Base-by-base conservation (phyloP, 2,329 filamentous ascomycete species). In the Lasiodiplodia citricola region DNA sequence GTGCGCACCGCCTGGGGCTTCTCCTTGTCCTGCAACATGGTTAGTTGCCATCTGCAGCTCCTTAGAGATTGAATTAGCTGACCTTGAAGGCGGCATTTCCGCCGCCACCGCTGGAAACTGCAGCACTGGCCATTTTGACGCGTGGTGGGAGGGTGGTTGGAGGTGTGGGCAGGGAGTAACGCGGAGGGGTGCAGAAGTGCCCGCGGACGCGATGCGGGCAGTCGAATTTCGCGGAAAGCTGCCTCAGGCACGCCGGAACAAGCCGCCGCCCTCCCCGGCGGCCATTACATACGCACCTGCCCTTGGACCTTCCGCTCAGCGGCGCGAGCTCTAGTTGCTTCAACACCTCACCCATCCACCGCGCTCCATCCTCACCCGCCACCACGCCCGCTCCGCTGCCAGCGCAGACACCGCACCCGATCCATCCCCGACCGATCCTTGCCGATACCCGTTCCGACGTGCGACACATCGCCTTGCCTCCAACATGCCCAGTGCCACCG, bases 1-100 rank as follows among this genome's bases (percentile, higher is more conserved):
- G 92, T 94, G 75, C 96, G 92, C 73, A 99, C 96, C 73, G 96
- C 96, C 86, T 96, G 91, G 74, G 96, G 96, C 93, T 99, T 99
- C 86, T 97, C 96, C 89, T 97, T 99, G 80, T 90, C 88, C 87
- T 89, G 75, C 68, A 74, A 71, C 72, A 65, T 69, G 72, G 77
- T 87, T 75, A 86, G 80, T 77, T 69, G 57, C 71, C 75, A 74
- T 74, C 75, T 77, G 72, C 69, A 68, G 50, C 74, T 72, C 65
- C 38, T 47, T 8, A 31, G 13, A 21, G 37, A 25, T 25, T 35
- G 47, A 4, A 47, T 47, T 47, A 21, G 56, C 31, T 31, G 76
- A 89, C 88, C 82, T 89, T 91, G 85, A 92, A 92, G 72, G 89
- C 85, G 80, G 84, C 86, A 83, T 90, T 91, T 79, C 84, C 84